phyloP scores from a whole-genome alignment of 2,329 filamentous ascomycete genomes.

The Cladosporium sp. region DNA sequence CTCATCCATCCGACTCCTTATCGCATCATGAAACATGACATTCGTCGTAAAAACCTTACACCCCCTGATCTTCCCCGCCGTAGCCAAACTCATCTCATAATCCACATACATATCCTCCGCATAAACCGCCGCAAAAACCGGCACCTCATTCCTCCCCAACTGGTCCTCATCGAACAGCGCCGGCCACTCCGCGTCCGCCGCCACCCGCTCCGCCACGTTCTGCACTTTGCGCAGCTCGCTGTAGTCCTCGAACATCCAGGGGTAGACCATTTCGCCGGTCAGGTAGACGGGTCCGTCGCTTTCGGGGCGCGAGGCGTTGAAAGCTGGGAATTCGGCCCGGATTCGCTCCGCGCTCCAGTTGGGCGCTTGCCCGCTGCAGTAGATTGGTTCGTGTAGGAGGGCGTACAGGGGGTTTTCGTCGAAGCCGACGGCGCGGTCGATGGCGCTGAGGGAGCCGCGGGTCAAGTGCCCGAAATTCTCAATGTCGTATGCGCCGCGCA shows the following conservation, averaged over 20 bases:
- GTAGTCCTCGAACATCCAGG: constrained; percentile 77
- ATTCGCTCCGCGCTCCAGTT: constrained; percentile 72
- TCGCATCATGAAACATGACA: constrained; percentile 77
- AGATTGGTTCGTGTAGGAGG: constrained; percentile 81
- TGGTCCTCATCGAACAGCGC: constrained; percentile 69
- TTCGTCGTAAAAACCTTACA: constrained; percentile 83
- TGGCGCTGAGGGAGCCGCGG: constrained; percentile 59
- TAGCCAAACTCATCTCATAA: constrained; percentile 66
- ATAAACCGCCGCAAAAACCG: constrained; percentile 79
- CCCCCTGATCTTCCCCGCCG: constrained; percentile 67
- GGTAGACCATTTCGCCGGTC: constrained; percentile 89
- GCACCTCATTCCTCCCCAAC: constrained; percentile 71
- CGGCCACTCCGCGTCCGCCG: constrained; percentile 65
- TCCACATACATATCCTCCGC: constrained; percentile 93
- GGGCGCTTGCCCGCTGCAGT: constrained; percentile 66
- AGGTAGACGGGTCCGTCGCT: constrained; percentile 61
- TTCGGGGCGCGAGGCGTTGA: constrained; percentile 37
- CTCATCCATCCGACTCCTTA: constrained; percentile 68
- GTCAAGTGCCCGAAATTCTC: constrained; percentile 72
- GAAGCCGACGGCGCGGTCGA: constrained; percentile 65
- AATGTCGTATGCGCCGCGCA: constrained; percentile 67
- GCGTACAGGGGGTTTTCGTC: constrained; percentile 79
- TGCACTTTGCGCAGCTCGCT: constrained; percentile 66
- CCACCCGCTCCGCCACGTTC: constrained; percentile 66
- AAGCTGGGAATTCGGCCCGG: constrained; percentile 46